Conservation (phyloP, 2,329 filamentous ascomycete genomes). For the Lizonia empirigonia region DNA sequence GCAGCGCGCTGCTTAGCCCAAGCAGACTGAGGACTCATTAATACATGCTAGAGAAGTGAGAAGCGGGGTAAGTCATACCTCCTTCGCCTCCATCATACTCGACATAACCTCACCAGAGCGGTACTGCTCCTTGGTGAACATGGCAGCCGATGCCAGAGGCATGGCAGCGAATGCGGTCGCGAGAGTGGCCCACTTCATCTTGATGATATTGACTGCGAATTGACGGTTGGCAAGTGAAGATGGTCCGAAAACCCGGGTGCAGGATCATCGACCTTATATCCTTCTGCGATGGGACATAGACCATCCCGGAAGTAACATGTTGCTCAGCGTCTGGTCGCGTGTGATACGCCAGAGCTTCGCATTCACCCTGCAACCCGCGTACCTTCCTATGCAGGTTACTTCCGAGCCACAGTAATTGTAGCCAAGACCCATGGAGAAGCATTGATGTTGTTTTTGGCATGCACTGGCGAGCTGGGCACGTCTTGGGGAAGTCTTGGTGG, state of each 20-base stretch:
- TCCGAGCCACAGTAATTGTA: constrained; percentile 39
- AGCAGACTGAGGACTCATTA: constrained; percentile 29
- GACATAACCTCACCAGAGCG: constrained; percentile 43
- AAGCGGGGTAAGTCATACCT: constrained; percentile 24
- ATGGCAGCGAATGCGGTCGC: constrained; percentile 35
- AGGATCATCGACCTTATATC: constrained; percentile 23
- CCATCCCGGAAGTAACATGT: constrained; percentile 6
- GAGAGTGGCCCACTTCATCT: constrained; percentile 44
- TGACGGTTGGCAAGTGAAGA: constrained; percentile 29
- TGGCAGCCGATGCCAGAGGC: constrained; percentile 39
- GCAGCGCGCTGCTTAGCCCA: constrained; percentile 42
- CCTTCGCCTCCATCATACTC: constrained; percentile 43
- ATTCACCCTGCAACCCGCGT: constrained; percentile 16
- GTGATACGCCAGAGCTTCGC: constrained; percentile 23
- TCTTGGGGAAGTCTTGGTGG: constrained; percentile 27
- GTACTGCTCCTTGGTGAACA: constrained; percentile 39
- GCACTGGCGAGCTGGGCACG: constrained; percentile 25
- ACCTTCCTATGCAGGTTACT: constrained; percentile 44
- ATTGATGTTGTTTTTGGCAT: constrained; percentile 21
- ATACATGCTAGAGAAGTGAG: neutral
- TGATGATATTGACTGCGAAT: constrained; percentile 28
- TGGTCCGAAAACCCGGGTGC: constrained; percentile 22
- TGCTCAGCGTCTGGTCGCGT: constrained; percentile 19
- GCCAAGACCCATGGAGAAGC: constrained; percentile 28
- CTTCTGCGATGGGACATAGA: constrained; percentile 1